phyloP scores from a whole-genome alignment of 2,329 filamentous ascomycete species.

The Nemania bipapillata region DNA sequence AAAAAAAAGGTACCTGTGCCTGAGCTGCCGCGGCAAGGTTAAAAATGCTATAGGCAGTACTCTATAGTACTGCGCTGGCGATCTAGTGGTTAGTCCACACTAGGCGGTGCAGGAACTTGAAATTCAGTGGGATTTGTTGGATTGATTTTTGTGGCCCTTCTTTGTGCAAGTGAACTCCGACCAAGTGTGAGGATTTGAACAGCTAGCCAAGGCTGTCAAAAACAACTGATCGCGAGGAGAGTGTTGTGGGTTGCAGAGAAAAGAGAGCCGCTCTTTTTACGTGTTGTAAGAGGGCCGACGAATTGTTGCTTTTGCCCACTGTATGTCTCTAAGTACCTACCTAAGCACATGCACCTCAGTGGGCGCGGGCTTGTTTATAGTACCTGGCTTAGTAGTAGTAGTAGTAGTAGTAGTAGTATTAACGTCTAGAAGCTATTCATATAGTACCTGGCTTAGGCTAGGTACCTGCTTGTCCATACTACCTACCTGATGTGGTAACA shows the following conservation, averaged over 20 bases:
- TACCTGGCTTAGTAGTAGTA: neutral
- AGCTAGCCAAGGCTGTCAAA: neutral
- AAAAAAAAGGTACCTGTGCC: neutral
- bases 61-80: neutral
- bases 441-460: neutral
- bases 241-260: slow-evolving; percentile 4
- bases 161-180: neutral
- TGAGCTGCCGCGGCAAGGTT: slow-evolving; percentile 12
- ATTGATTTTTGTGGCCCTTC: neutral
- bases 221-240: neutral
- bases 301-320: slow-evolving; percentile 1
- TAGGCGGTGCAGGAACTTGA: neutral
- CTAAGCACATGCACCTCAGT: neutral
- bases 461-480: neutral
- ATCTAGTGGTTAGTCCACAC: slow-evolving; percentile 2
- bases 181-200: neutral
- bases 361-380: neutral
- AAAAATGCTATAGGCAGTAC: neutral
- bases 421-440: too few species aligned
- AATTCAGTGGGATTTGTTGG: neutral
- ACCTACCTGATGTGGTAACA: too few species aligned
- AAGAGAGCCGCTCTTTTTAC: slow-evolving; percentile 15
- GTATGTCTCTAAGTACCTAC: neutral
- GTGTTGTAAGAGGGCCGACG: slow-evolving; percentile 15
- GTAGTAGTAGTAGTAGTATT: too few species aligned